phyloP scores from a whole-genome alignment of 2,329 filamentous ascomycete genomes.

The Cercospora beticola region DNA sequence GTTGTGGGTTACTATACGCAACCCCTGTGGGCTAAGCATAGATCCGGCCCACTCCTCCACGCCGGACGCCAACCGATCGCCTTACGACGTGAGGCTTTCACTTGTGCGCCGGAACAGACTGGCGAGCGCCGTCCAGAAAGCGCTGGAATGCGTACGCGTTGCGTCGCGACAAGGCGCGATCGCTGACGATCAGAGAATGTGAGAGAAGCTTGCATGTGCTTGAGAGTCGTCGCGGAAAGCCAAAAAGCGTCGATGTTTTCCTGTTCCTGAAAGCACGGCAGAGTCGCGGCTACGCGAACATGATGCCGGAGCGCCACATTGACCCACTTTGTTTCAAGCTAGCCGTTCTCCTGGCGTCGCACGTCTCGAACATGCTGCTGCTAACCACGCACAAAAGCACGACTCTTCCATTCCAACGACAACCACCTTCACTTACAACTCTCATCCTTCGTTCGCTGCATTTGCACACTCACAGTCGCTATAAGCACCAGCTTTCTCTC shows the following conservation, averaged over 20 bases:
- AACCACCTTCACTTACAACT: slow-evolving; percentile 2
- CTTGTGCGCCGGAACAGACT: neutral
- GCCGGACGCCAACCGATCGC: neutral
- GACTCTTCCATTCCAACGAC: slow-evolving; percentile 4
- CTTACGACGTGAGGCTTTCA: neutral
- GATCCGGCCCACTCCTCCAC: neutral
- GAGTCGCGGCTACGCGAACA: neutral
- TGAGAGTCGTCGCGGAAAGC: neutral
- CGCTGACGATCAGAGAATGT: neutral
- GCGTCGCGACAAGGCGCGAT: neutral
- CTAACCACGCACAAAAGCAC: slow-evolving; percentile 12
- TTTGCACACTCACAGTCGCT: slow-evolving; percentile 15
- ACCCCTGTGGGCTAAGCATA: neutral
- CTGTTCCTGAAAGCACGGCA: slow-evolving; percentile 1
- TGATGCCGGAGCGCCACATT: neutral
- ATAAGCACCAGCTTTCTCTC: slow-evolving; percentile 2
- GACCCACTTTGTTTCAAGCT: slow-evolving; percentile 12
- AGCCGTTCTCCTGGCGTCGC: slow-evolving; percentile 6
- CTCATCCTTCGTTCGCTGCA: slow-evolving; percentile 10
- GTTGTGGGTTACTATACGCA: neutral
- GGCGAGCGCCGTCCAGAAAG: neutral
- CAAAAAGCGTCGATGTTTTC: neutral
- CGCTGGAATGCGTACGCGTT: neutral
- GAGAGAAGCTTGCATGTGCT: neutral
- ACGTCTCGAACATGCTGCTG: slow-evolving; percentile 5